A percentile compares a stretch with the other conserved stretches of the same genome.
These are phyloP conservation scores for Xylaria flabelliformis DNA, from an alignment of 495 filamentous ascomycete species.

Conservation along the genomic window DNA sequence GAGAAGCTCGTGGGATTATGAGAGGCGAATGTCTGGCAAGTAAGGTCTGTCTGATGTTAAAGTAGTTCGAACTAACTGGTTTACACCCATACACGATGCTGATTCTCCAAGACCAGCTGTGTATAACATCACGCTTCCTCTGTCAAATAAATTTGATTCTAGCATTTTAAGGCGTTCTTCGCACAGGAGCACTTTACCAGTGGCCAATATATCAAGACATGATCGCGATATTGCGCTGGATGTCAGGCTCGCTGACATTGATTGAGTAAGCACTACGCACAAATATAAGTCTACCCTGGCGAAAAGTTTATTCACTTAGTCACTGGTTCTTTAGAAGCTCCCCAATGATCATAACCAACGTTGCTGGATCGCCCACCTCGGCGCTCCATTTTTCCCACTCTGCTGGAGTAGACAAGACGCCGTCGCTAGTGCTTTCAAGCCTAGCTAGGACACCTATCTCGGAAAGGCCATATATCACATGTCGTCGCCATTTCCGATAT, in stretches of 20 bases:
- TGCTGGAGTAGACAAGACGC: not conserved
- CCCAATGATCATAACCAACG: constrained; percentile 8
- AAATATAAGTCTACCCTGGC: not conserved
- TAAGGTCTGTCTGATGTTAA: not conserved
- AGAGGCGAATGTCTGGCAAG: too few species aligned
- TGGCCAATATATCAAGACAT: not conserved
- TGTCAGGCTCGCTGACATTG: not conserved
- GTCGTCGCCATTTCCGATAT: not conserved
- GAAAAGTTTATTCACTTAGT: not conserved
- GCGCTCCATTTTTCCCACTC: constrained; percentile 25
- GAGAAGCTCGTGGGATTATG: too few species aligned
- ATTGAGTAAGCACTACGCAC: not conserved
- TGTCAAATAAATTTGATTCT: not conserved
- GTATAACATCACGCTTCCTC: not conserved
- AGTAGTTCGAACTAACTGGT: not conserved
- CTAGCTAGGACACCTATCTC: not conserved
- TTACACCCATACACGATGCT: not conserved
- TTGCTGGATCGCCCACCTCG: constrained; percentile 6
- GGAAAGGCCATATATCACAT: not conserved
- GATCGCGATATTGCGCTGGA: not conserved
- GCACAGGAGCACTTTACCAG: not conserved
- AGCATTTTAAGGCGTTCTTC: not conserved
- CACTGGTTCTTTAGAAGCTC: constrained; percentile 1
- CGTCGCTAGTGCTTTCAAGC: not conserved
- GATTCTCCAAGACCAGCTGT: not conserved